Evolutionary conservation across 208 protist species (phyloP), one percentile per base, ranked within the genome.

Genomic region (Leishmania aethiopica): DNA sequence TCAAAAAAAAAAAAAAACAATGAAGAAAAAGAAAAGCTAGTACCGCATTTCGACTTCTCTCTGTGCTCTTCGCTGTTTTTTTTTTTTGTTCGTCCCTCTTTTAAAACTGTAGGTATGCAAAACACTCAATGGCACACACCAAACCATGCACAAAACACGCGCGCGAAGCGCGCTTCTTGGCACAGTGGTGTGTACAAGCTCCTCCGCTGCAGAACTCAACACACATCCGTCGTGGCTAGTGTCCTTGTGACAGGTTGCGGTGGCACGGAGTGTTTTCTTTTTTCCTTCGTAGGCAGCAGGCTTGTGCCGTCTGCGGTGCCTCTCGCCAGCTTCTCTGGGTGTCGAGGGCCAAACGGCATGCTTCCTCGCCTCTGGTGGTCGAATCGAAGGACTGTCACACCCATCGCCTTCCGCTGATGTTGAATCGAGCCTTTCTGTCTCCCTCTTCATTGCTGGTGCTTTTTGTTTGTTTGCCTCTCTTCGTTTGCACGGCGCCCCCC

Each of bases 21-120:
- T 76, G 77, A 79, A 77, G 37, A 13, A 67, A 76, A 67, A 45
- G 78, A 32, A 64, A 40, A 73, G 25, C 32, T 4, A 62, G 78
- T 86, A 10, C 57, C 80, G 73, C 73, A 49, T 78, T 17, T 81
- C 67, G 70, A 55, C 22, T 19, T 59, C 19, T 73, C 6, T 22
- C 40, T 73, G 22, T 71, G 3, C 3, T 49, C 15, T 70, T 80
- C 82, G 72, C 82, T 80, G 82, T 42, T 80, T 66, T 88, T 28
- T 72, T 78, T 78, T 77, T 57, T 77, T 11, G 74, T 72, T 49
- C 40, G 37, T 25, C 32, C 64, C 2, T 37, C 25, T n/a, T 13
- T 74, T 51, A 55, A 69, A 42, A 53, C 40, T 37, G 51, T 77
- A 77, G 73, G 75, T 53, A 78, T 28, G 75, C 73, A 77, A 75